phyloP scores from a whole-genome alignment of 768 basidiomycete species.

The Pleurotus tuoliensis region DNA sequence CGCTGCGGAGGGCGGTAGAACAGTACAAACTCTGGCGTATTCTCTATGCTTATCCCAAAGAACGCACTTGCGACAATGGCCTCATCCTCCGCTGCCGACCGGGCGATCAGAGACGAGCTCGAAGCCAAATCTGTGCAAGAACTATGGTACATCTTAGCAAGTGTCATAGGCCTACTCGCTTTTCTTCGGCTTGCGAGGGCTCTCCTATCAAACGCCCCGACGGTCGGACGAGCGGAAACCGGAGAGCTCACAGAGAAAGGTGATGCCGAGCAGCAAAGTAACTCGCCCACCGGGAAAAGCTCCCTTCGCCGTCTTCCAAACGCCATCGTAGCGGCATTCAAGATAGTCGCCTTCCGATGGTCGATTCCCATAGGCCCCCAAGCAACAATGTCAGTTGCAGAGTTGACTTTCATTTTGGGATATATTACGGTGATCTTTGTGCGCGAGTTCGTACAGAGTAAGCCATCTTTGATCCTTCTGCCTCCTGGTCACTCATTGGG shows the following conservation, averaged over 20 bases:
- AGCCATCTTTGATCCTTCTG: constrained; percentile 16
- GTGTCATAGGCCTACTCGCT: constrained; percentile 32
- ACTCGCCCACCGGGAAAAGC: background rate
- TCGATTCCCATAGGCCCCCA: constrained; percentile 39
- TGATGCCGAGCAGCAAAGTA: constrained; percentile 17
- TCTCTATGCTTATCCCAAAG: background rate
- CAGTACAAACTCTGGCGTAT: background rate
- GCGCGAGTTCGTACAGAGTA: constrained; percentile 44
- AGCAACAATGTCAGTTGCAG: constrained; percentile 32
- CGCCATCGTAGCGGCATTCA: constrained; percentile 40
- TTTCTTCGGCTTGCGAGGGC: constrained; percentile 24
- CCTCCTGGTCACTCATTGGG: constrained; percentile 15
- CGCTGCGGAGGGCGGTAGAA: background rate
- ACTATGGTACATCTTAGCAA: constrained; percentile 36
- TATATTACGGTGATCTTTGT: constrained; percentile 43
- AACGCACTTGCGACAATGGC: constrained; percentile 1
- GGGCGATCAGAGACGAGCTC: constrained; percentile 26
- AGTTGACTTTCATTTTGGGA: constrained; percentile 40
- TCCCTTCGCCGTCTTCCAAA: constrained; percentile 25
- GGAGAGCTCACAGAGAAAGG: constrained; percentile 13
- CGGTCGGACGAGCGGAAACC: constrained; percentile 1
- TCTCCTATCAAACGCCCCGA: constrained; percentile 7
- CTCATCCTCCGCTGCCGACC: constrained; percentile 28
- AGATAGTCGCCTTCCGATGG: constrained; percentile 46
- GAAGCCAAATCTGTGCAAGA: constrained; percentile 33